Evolutionary conservation across 208 protist species (phyloP), one percentile per base, ranked within the genome.

Genomic region (Leishmania turanica): DNA sequence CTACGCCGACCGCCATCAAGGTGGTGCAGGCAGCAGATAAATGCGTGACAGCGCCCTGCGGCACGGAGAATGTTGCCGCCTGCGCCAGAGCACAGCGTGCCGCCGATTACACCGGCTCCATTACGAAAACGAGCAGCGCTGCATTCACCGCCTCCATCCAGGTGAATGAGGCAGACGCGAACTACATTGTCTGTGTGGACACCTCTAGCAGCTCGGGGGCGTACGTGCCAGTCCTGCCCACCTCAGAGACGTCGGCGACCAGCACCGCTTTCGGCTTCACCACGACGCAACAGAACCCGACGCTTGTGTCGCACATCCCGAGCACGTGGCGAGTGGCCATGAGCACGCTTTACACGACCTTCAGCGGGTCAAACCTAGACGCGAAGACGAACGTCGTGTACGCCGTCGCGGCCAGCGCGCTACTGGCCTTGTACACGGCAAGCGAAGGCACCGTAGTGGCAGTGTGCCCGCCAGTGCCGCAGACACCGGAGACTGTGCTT

Each of bases 171-270:
- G 79, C 82, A 62, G 77, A 60, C 71, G 71, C 82, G 47, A 87
- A 78, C 78, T 95, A 96, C 77, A 84, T 98, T 34, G 75, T 98
- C 0, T 98, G 95, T 64, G 90, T 93, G 19, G 73, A 82, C 21
- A 77, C 85, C 27, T 74, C 80, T 37, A 89, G 79, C 66, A 82
- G 66, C 77, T 68, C 73, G 21, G 84, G 70, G 21, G 66, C 78
- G 17, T 97, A 90, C 82, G 88, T 96, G 65, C 91, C 94, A 8
- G 90, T 97, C 31, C 77, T 94, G 70, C 89, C 79, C 13, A 79
- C 69, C 15, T 76, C 78, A 11, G 27, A 83, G 65, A 37, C 34
- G 15, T 85, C 87, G 17, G 54, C 83, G 56, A 88, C 86, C 6
- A 82, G 83, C 51, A 82, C 79, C 42, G 77, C 60, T 21, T 95